A percentile compares a stretch with the other conserved stretches of the same genome.
Evolutionary conservation across 2,329 filamentous ascomycete species (phyloP).

Genomic region (Colletotrichum tropicicola): DNA sequence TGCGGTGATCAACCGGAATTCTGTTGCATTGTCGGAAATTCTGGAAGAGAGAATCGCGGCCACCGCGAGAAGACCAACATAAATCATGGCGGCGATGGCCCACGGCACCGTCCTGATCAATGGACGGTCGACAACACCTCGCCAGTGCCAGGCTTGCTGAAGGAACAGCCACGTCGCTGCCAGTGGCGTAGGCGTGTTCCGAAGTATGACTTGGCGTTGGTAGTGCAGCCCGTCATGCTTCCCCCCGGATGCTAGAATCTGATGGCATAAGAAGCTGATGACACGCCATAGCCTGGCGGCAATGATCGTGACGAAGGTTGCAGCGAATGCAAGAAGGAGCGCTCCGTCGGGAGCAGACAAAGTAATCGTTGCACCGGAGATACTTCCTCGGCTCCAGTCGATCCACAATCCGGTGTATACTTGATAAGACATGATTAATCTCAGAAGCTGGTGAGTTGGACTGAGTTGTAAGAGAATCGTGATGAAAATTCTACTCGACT

Average conservation of each 20-base stretch:
- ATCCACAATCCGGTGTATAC: constrained; percentile 42
- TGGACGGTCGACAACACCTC: not conserved
- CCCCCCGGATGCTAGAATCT: constrained; percentile 23
- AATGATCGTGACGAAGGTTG: constrained; percentile 40
- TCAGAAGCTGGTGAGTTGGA: no score
- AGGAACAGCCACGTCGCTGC: constrained; percentile 14
- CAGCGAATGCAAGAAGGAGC: constrained; percentile 43
- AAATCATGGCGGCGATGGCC: not conserved
- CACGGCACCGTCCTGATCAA: constrained; percentile 12
- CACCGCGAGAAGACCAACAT: not conserved
- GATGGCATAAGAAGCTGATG: constrained; percentile 33
- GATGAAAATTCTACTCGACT: no score
- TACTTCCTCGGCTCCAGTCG: constrained; percentile 40
- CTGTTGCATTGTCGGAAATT: constrained; percentile 4
- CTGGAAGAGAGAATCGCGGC: constrained; percentile 19
- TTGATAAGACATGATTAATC: no score
- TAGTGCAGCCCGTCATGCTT: constrained; percentile 37
- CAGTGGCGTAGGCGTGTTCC: constrained; percentile 28
- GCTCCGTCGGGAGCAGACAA: constrained; percentile 37
- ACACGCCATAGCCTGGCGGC: constrained; percentile 34
- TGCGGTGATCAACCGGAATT: constrained; percentile 6
- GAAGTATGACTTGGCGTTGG: constrained; percentile 36
- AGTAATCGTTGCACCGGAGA: constrained; percentile 43
- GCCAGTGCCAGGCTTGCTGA: constrained; percentile 29
- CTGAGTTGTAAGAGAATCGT: no score